Evolutionary conservation across 2,329 filamentous ascomycete species (phyloP), one percentile per base, ranked within the genome.

Genomic region (Aphanoascus verrucosus): DNA sequence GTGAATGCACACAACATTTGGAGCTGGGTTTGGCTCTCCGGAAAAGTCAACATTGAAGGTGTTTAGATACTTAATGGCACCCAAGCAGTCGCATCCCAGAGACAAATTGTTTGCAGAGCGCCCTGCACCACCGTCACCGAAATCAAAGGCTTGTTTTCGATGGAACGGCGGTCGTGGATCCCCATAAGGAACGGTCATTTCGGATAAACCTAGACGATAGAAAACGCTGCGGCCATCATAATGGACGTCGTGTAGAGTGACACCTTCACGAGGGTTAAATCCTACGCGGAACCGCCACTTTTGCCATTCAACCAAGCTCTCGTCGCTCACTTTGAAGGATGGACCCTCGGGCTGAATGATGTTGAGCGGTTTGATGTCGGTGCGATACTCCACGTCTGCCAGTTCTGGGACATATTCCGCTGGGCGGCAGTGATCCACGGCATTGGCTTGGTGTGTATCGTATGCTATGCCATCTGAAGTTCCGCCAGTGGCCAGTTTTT

Each of bases 241-340:
- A 58, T 74, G 73, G 19, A 87, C 68, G 58, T 87, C 81, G 61
- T 86, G 81, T 3, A 88, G 69, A 1, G 83, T 79, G 15, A 79
- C 76, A 1, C 84, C 84, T 65, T 87, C 84, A 2, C 84, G 75
- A 45, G 79, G 76, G 58, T 83, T 87, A 70, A 85, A 86, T 35
- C 78, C 77, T 8, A 88, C 72, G 7, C 82, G 73, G 67, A 88
- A 82, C 1, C 75, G 72, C 83, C 83, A 86, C 59, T 84, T 81
- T 63, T 83, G 78, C 80, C 80, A 83, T 51, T 74, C 67, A 4
- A 81, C 60, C n/a, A 71, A 60, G 53, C 72, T 72, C 32, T 74
- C 77, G 1, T 69, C 50, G 15, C 69, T 73, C 8, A 85, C 73
- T 0, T 67, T 71, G 66, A 87, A 86, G 2, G 78, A 82, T 0